Percentiles rank a stretch among this genome's conserved stretches.
Conservation (phyloP, 371 early-diverging fungal genomes). For the Smittium mucronatum region DNA sequence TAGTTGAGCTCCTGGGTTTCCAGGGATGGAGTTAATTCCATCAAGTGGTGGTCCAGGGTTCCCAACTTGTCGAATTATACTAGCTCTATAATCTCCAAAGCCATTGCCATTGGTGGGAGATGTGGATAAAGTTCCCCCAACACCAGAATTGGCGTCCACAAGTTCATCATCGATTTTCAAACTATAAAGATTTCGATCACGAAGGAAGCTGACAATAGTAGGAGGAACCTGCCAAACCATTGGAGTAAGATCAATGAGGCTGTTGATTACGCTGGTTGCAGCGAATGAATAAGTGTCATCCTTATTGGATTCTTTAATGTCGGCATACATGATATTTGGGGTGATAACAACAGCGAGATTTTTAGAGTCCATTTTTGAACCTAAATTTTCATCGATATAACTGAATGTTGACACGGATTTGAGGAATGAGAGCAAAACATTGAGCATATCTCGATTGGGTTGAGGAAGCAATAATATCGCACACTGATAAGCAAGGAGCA, state of each 20-base stretch:
- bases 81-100: too few relatives aligned
- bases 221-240: constrained; percentile 58
- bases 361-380: constrained; percentile 76
- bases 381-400: constrained; percentile 47
- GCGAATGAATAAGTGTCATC: constrained; percentile 44
- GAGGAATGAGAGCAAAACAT: constrained; percentile 71
- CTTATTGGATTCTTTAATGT: constrained; percentile 56
- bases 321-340: constrained; percentile 80
- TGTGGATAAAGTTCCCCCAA: not conserved
- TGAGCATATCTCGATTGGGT: constrained; percentile 77
- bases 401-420: constrained; percentile 61
- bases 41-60: not conserved
- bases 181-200: constrained; percentile 9
- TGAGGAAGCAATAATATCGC: constrained; percentile 76
- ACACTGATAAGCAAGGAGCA: constrained; percentile 49
- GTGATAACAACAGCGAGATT: constrained; percentile 88
- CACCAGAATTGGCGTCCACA: not conserved
- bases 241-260: constrained; percentile 57
- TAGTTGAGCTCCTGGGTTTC: not conserved
- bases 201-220: constrained; percentile 46
- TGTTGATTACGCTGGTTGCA: constrained; percentile 59
- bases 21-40: not conserved
- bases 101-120: not conserved
- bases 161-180: not conserved
- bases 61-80: too few relatives aligned